A percentile compares a stretch with the other conserved stretches of the same genome.
Evolutionary conservation across 768 basidiomycete species (phyloP).

Genomic region (Rhodotorula babjevae): DNA sequence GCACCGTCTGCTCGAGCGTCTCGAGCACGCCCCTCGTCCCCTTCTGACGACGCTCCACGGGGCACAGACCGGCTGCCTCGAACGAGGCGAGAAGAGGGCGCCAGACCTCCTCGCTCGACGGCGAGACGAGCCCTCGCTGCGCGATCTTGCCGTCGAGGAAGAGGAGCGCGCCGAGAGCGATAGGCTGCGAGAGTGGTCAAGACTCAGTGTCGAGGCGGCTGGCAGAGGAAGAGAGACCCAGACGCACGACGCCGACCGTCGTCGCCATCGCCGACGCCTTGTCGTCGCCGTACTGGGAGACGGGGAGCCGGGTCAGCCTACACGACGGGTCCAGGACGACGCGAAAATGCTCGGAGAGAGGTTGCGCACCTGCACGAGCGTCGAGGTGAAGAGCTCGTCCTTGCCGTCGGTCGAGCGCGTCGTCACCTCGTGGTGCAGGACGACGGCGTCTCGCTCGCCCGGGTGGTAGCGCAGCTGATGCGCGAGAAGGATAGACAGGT

Average conservation of each 20-base stretch:
- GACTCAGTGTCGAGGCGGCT: rapidly evolving
- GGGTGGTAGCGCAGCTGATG: constrained; percentile 65
- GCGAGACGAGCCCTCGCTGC: constrained; percentile 50
- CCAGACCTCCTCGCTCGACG: constrained; percentile 61
- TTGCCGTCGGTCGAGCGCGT: constrained; percentile 43
- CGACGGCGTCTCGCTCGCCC: constrained; percentile 76
- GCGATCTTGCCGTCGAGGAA: constrained; percentile 61
- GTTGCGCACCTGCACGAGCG: constrained; percentile 35
- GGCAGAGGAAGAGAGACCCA: too few species aligned
- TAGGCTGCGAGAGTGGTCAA: constrained; percentile 54
- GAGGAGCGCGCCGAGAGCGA: constrained; percentile 71
- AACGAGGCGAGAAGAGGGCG: constrained; percentile 60
- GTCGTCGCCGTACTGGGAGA: constrained; percentile 55
- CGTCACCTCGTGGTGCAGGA: constrained; percentile 77
- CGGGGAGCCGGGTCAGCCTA: neutral
- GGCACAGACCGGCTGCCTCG: constrained; percentile 49
- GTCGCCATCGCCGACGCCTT: constrained; percentile 77
- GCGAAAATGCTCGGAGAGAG: neutral
- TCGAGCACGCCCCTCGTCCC: constrained; percentile 29
- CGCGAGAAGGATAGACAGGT: constrained; percentile 67
- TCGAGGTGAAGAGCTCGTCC: constrained; percentile 29
- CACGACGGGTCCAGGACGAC: too few species aligned
- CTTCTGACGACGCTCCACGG: constrained; percentile 44
- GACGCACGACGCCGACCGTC: constrained; percentile 61
- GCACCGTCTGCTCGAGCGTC: constrained; percentile 1